Evolutionary conservation across 2,329 filamentous ascomycete genomes (phyloP), one percentile per base, ranked within the genome.

Genomic region (Conoideocrella luteorostrata): DNA sequence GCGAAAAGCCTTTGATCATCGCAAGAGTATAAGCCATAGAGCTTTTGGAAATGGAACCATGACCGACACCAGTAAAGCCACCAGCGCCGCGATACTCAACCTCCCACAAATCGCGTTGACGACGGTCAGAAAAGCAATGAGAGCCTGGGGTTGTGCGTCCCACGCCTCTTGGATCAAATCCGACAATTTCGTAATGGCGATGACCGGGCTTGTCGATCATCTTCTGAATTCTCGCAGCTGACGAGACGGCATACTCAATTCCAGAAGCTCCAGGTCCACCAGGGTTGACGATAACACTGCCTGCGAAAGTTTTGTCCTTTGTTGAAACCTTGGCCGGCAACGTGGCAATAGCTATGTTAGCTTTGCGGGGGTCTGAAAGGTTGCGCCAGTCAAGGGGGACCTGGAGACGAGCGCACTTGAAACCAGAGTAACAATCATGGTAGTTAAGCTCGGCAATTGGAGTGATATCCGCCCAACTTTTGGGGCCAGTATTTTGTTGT

Each of bases 261-360:
- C 69, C 69, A 1, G 65, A 66, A 4, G 55, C 63, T 7, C 69
- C 66, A 0, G 69, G 69, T 0, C 69, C 69, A 23, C 70, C 69
- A 1, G 68, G 69, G 53, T 71, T 71, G 37, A 56, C 50, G 47
- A 72, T 56, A 28, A 71, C 55, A 36, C 66, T 63, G 21, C 69
- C 69, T 17, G 60, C 66, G 39, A 65, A 70, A 26, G 56, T 47
- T 4, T 59, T 56, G 44, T 66, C 61, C 18, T 52, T 34, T 15
- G 62, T 56, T 3, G 57, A 44, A 5, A 71, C 68, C 4, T 48
- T 50, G 20, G 68, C 67, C 0, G 66, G 65, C 5, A 64, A 56
- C 43, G 61, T 64, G 20, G 63, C 49, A 44, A 71, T 60, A 38
- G 69, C 68, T 18, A 73, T 52, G 7, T 59, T 57, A 9, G 64